Evolutionary conservation across 345 rosid genomes (phyloP), one percentile per base, ranked within the genome.

Genomic region (Lepidium africanum): DNA sequence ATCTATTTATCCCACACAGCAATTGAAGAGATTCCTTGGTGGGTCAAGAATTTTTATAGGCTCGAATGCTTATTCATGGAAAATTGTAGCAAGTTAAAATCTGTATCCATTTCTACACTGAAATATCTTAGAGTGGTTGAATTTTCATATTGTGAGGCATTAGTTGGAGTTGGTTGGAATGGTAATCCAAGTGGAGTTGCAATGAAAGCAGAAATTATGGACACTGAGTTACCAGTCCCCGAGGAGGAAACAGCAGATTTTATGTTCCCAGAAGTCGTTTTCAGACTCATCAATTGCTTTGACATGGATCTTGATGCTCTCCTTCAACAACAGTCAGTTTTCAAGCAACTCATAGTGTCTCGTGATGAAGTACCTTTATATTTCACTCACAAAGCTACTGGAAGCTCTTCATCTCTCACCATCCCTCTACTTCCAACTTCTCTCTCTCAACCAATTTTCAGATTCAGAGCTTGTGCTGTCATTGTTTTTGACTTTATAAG

Each of bases 41-140:
- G 38, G 57, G 6, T 7, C 3, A 17, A 7, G 10, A 8, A n/a
- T 8, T 52, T 30, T 7, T 0, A 8, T 30, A n/a, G 19, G 19
- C 57, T 52, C 12, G 0, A 2, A 8, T 0, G 0, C 19, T 11
- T n/a, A 30, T 0, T 0, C n/a, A 52, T 8, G 57, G 0, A 0
- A 0, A 1, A 11, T n/a, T 30, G 57, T 38, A 52, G 10, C 1
- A 52, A 7, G 19, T 30, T 52, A n/a, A n/a, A 14, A 52, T 14
- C 4, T 52, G 57, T 5, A 52, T 30, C 21, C 19, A 27, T 50
- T 50, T 25, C 57, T 51, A 1, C 9, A 25, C 10, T 21, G 2
- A 21, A 50, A 25, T 0, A 5, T 25, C 9, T 25, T 10, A 0
- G 0, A 0, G 0, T 0, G 7, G 36, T 50, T 27, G 10, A 25